Evolutionary conservation across 768 basidiomycete genomes (phyloP), one percentile per base, ranked within the genome.

Genomic region (Boletus sensibilis): DNA sequence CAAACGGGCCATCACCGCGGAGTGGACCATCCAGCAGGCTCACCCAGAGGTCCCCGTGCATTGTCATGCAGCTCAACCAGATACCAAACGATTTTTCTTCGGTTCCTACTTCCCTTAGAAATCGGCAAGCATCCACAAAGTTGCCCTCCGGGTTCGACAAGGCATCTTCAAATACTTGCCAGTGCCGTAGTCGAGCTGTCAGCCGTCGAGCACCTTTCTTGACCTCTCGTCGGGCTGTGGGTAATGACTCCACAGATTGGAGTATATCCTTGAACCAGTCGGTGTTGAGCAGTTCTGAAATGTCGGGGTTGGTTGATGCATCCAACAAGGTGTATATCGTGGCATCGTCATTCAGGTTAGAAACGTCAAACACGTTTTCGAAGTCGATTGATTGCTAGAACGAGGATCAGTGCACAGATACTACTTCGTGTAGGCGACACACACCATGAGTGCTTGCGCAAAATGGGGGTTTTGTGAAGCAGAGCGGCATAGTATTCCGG

Each of bases 1-100:
- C 73, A 16, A 79, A 77, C n/a, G 69, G 72, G 40, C 68, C 64
- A 20, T 70, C 63, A 21, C 56, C 34, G 3, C 46, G 58, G 5
- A 47, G 21, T 21, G 60, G 69, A 27, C 53, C 61, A 49, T 63
- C 56, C 23, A 25, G 57, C 20, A 71, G 18, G 5, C 10, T 50
- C 11, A 27, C 63, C 42, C 77, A 65, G 16, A 91, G 69, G 52
- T 82, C 80, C 1, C 72, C 75, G 42, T 87, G 81, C n/a, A 77
- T 76, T 27, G 83, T 75, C 80, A 91, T 83, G 10, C 83, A 85
- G 52, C 81, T 83, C 13, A 92, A 72, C 86, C 86, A 90, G 43
- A 87, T 84, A 8, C 88, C 90, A 50, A 87, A 76, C 2, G 87
- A 79, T 53, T 81, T 79, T 59, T 91, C 90, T 46, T 86, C 85